These are phyloP conservation scores for Nosema muscidifuracis DNA, from an alignment of 371 early-diverging fungal genomes.

Conservation along the genomic window DNA sequence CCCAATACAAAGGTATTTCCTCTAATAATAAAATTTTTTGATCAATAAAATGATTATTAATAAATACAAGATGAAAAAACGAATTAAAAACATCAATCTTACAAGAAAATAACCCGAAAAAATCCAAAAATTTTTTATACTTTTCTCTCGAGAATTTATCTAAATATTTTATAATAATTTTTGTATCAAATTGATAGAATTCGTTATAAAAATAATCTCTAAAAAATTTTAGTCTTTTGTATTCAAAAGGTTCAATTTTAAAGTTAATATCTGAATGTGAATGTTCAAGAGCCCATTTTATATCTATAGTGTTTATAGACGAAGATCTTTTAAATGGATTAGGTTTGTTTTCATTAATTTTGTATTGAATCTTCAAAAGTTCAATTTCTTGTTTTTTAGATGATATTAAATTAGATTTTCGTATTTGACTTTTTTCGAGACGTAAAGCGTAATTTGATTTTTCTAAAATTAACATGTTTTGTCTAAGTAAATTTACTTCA, in stretches of 20 bases:
- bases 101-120: constrained; percentile 30
- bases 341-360: constrained; percentile 45
- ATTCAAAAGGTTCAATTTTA: constrained; percentile 26
- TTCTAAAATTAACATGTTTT: constrained; percentile 40
- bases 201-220: constrained; percentile 31
- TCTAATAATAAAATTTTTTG: constrained; percentile 33
- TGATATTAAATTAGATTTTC: neutral
- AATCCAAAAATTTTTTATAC: constrained; percentile 36
- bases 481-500: constrained; percentile 37
- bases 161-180: constrained; percentile 25
- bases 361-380: constrained; percentile 26
- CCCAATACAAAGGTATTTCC: constrained; percentile 39
- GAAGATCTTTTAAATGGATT: constrained; percentile 16
- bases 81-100: constrained; percentile 42
- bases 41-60: constrained; percentile 22
- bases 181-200: constrained; percentile 26
- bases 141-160: neutral
- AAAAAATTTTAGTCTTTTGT: constrained; percentile 25
- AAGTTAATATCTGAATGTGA: constrained; percentile 16
- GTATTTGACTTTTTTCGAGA: constrained; percentile 7
- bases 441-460: constrained; percentile 39
- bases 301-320: constrained; percentile 13
- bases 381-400: constrained; percentile 35
- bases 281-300: constrained; percentile 29
- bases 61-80: constrained; percentile 30